These are phyloP conservation scores for Amanita fuliginea DNA, from an alignment of 768 basidiomycete species.

Conservation along the genomic window DNA sequence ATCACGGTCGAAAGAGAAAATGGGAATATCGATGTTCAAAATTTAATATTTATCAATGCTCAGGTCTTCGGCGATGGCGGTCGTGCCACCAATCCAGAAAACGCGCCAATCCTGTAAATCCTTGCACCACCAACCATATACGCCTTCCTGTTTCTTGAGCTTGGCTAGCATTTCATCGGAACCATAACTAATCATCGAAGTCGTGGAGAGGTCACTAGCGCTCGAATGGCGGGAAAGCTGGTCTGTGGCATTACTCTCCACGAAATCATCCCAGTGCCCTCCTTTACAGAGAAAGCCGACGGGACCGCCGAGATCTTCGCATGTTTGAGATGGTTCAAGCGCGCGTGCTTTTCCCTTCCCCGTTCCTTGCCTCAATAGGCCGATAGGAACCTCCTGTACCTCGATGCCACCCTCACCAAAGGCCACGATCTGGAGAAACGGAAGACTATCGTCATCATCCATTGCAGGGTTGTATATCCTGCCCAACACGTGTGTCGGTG, in stretches of 20 bases:
- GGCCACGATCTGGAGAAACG: conserved; percentile 58
- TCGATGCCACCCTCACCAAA: conserved; percentile 67
- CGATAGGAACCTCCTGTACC: conserved; percentile 53
- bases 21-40: background rate
- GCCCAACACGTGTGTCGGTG: conserved; percentile 42
- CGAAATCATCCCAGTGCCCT: conserved; percentile 38
- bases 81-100: conserved; percentile 68
- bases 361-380: conserved; percentile 35
- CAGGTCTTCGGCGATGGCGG: background rate
- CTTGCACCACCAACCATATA: conserved; percentile 73
- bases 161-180: conserved; percentile 36
- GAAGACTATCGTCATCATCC: conserved; percentile 15
- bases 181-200: conserved; percentile 40
- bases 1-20: background rate
- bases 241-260: conserved; percentile 21
- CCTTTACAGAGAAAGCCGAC: conserved; percentile 44
- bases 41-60: background rate
- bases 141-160: conserved; percentile 46
- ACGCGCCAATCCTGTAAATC: conserved; percentile 69
- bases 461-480: conserved; percentile 32
- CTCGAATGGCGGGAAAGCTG: conserved; percentile 32
- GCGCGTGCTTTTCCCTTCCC: conserved; percentile 31
- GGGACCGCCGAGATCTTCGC: conserved; percentile 56
- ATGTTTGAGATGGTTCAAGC: conserved; percentile 25
- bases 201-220: conserved; percentile 28